Evolutionary conservation across 805 yeast genomes (phyloP), one percentile per base, ranked within the genome.

Genomic region (Sugiyamaella qingdaonensis): DNA sequence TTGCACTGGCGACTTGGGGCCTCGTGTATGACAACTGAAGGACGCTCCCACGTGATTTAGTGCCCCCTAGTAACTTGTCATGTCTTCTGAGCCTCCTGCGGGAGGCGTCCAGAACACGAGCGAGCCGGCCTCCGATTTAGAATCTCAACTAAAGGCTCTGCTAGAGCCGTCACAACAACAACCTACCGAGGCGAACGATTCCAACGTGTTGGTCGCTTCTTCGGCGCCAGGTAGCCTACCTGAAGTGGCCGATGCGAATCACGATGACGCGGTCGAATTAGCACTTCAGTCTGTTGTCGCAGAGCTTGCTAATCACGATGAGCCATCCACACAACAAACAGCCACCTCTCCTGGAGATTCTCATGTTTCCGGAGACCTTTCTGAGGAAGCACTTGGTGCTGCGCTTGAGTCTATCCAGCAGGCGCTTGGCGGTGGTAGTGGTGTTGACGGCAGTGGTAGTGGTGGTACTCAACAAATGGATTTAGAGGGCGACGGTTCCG

Each of bases 231-330:
- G 7, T 24, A 7, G 29, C 9, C 39, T 3, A 8, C 18, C 39
- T 34, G 39, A n/a, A n/a, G 9, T 5, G 18, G 39, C 5, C 9
- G 39, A 34, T 34, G 9, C 14, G 9, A 13, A 5, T 34, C 18
- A 5, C 18, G 18, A 13, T 39, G 43, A 39, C 24, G 43, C 43
- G 24, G 43, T 39, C 11, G 43, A 39, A 9, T 16, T 39, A 10
- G 43, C 43, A 3, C 43, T 39, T 21, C 43, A 39, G 43, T 39
- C 43, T 11, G 43, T 39, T 16, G 43, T 39, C 13, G 43, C 43
- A 7, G 43, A 39, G 13, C 43, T 39, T 13, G 16, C 43, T 4
- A 39, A 16, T 9, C 43, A 39, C 13, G 13, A 13, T 16, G 43
- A 39, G 13, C 37, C n/a, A 34, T n/a, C n/a, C 8, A 34, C 37